Evolutionary conservation across 176 grass and related monocot genomes (phyloP).

Genomic region (Ampelocalamus luodianensis): DNA sequence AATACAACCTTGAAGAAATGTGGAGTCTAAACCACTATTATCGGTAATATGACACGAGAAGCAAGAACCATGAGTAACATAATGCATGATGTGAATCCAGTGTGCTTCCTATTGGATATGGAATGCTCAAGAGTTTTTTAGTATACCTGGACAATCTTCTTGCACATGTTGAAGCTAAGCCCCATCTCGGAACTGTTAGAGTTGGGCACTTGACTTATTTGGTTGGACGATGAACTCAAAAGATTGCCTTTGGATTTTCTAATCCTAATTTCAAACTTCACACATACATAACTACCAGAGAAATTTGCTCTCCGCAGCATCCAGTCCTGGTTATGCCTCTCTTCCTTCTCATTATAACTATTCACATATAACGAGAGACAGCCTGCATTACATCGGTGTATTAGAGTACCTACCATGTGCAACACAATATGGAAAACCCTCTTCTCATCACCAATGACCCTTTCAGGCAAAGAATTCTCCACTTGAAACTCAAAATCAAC

Average conservation of each 20-base stretch:
- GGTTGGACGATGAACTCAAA: slow-evolving; percentile 39
- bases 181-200: slow-evolving; percentile 66
- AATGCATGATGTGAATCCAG: background rate
- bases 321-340: slow-evolving; percentile 74
- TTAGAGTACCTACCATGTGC: slow-evolving; percentile 81
- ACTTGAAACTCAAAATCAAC: slow-evolving; percentile 72
- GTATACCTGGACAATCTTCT: slow-evolving; percentile 71
- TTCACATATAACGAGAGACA: slow-evolving; percentile 64
- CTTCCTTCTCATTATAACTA: slow-evolving; percentile 61
- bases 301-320: slow-evolving; percentile 67
- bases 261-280: slow-evolving; percentile 81
- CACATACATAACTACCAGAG: slow-evolving; percentile 70
- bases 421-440: slow-evolving; percentile 90
- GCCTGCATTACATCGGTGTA: slow-evolving; percentile 56
- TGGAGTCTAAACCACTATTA: background rate
- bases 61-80: background rate
- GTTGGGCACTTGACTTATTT: slow-evolving; percentile 38
- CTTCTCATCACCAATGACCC: slow-evolving; percentile 84
- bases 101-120: slow-evolving; percentile 7
- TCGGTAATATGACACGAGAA: background rate
- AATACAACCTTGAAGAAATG: background rate
- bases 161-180: slow-evolving; percentile 91
- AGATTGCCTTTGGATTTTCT: slow-evolving; percentile 40
- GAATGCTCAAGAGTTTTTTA: slow-evolving; percentile 12
- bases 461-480: slow-evolving; percentile 67